Evolutionary conservation across 306 rosid genomes (phyloP), one percentile per base, ranked within the genome.

Genomic region (Luffa aegyptiaca): DNA sequence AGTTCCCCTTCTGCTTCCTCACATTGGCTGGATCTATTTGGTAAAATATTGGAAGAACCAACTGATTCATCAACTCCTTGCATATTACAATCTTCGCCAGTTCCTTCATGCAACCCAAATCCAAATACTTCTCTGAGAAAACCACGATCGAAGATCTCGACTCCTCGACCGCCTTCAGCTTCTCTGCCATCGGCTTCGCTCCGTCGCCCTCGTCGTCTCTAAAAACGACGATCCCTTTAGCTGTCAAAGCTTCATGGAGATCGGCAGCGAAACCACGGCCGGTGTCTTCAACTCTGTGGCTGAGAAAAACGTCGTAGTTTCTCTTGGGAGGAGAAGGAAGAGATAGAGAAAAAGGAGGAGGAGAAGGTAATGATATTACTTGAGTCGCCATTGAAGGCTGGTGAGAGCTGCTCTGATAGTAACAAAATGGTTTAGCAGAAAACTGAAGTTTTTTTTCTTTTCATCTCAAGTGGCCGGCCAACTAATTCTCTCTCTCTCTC

Each of bases 61-160:
- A 33, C 10, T 84, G 89, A 1, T 81, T 83, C 52, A 21, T 82
- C 6, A 58, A 14, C 61, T 82, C 75, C 80, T 45, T 64, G 41
- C 86, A 86, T 21, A 76, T 77, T 16, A 64, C 20, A 75, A 84
- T 86, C 81, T 80, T 86, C 8, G 46, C 87, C 63, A 88, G 80
- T 9, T 83, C 87, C 70, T 86, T 87, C 68, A 88, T 83, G 36
- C 86, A 81, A 11, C 66, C 75, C 21, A 84, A 84, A 9, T 79
- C 75, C 13, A 83, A 87, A 80, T 86, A 88, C 62, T 84, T 88
- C 26, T 81, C 36, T 5, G 90, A 83, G 21, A 88, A 84, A 11
- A 88, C 82, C 70, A 88, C 80, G 77, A 88, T 80, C 0, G 88
- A 78, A 52, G 85, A 82, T 21, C 87, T 88, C 1, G 92, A 86